Conservation (phyloP, 2,329 filamentous ascomycete genomes). For the Colletotrichum cereale region DNA sequence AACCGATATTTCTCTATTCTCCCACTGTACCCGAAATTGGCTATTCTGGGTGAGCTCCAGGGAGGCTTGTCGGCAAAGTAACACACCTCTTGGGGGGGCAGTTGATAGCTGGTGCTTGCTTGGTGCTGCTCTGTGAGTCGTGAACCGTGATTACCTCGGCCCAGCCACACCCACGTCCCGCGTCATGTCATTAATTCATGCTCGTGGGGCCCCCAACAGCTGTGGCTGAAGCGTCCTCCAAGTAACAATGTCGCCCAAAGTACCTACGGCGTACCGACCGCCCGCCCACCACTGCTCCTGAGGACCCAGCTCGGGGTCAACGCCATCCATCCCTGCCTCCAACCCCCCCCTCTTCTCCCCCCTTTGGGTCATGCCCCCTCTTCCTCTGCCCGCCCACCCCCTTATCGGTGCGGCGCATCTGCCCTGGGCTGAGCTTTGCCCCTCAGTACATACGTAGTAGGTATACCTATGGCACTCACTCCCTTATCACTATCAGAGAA, state of each 20-base stretch:
- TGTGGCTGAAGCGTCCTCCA: conserved; percentile 1
- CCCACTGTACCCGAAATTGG: conserved; percentile 22
- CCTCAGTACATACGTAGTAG: no score
- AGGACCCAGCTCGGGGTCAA: conserved; percentile 33
- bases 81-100: conserved; percentile 19
- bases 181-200: conserved; percentile 6
- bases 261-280: background rate
- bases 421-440: conserved; percentile 16
- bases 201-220: conserved; percentile 4
- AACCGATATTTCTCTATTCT: background rate
- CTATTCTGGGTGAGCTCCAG: conserved; percentile 22
- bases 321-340: conserved; percentile 23
- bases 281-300: background rate
- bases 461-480: conserved; percentile 21
- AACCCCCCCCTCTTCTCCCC: conserved; percentile 11
- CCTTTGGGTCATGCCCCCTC: background rate
- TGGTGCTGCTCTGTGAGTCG: conserved; percentile 15
- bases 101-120: conserved; percentile 2
- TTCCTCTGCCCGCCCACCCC: conserved; percentile 5
- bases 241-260: background rate
- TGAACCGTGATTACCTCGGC: conserved; percentile 41
- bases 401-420: conserved; percentile 27
- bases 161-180: conserved; percentile 33
- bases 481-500: conserved; percentile 8
- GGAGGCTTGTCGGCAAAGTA: conserved; percentile 37